phyloP scores from a whole-genome alignment of 2,329 filamentous ascomycete species.

The Furcasterigmium sp. region DNA sequence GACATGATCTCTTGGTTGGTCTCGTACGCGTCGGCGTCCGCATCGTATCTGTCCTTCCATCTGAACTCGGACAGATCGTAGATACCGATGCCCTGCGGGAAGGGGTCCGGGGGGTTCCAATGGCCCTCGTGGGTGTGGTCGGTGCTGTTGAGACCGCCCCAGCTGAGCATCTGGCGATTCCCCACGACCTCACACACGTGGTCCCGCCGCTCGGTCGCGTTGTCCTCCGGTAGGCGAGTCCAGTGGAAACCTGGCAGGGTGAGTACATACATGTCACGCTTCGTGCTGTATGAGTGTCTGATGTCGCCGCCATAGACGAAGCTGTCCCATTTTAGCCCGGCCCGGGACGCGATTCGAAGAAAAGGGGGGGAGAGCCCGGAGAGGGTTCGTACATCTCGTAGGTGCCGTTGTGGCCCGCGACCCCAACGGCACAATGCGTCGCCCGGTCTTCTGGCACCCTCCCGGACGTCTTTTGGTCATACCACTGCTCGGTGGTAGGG shows the following conservation, averaged over 20 bases:
- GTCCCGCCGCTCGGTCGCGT: neutral
- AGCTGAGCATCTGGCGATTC: conserved; percentile 10
- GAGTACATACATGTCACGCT: conserved; percentile 8
- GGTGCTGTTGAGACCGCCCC: conserved; percentile 3
- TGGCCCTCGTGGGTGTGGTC: neutral
- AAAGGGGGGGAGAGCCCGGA: no score
- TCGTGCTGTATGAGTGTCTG: neutral
- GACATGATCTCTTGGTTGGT: no score
- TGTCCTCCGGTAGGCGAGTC: neutral
- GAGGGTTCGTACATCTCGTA: conserved; percentile 11
- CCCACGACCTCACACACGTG: conserved; percentile 9
- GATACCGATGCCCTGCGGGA: no score
- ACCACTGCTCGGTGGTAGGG: conserved; percentile 5
- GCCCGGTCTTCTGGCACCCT: conserved; percentile 5
- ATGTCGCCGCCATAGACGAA: conserved; percentile 12
- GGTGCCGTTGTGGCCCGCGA: conserved; percentile 5
- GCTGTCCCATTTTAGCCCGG: neutral
- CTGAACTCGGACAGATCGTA: no score
- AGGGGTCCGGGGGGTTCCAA: neutral
- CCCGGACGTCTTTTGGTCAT: conserved; percentile 10
- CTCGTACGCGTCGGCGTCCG: no score
- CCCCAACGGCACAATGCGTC: conserved; percentile 7
- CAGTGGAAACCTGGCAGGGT: conserved; percentile 11
- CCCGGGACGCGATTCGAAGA: no score
- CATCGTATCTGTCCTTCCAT: no score